A percentile compares a stretch with the other conserved stretches of the same genome.
These are phyloP conservation scores for Talaromyces thailandensis DNA, from an alignment of 495 filamentous ascomycete species.

Conservation along the genomic window DNA sequence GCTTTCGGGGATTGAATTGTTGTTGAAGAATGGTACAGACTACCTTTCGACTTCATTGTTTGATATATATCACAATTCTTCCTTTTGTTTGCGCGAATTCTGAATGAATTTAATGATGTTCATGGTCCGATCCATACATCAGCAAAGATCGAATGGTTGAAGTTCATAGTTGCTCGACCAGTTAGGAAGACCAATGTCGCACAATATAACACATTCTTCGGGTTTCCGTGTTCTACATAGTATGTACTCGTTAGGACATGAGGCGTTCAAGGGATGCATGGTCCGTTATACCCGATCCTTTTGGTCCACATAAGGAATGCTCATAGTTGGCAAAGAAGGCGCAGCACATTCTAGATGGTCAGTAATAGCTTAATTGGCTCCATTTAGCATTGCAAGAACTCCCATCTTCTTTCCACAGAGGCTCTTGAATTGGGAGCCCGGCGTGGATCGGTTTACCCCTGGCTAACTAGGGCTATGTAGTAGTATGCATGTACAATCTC, in stretches of 20 bases:
- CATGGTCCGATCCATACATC: too few relatives aligned
- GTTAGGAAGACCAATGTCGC: too few relatives aligned
- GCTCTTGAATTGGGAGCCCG: neutral
- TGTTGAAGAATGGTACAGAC: neutral
- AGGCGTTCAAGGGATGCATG: neutral
- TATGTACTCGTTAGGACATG: too few relatives aligned
- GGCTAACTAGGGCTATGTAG: neutral
- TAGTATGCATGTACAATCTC: too few relatives aligned
- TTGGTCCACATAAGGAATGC: neutral
- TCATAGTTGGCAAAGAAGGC: neutral
- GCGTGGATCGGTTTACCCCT: neutral
- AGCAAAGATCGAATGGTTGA: too few relatives aligned
- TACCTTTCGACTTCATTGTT: neutral
- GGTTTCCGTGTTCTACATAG: too few relatives aligned
- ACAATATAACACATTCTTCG: too few relatives aligned
- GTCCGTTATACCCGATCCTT: neutral
- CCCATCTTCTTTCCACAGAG: neutral
- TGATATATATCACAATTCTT: too few relatives aligned
- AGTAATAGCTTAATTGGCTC: neutral
- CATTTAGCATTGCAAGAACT: neutral
- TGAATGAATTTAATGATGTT: too few relatives aligned
- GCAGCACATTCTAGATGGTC: neutral
- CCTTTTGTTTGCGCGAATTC: too few relatives aligned
- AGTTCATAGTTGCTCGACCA: too few relatives aligned
- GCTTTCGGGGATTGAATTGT: neutral